Evolutionary conservation across 768 basidiomycete species (phyloP).

Genomic region (Lyophyllum semitale): DNA sequence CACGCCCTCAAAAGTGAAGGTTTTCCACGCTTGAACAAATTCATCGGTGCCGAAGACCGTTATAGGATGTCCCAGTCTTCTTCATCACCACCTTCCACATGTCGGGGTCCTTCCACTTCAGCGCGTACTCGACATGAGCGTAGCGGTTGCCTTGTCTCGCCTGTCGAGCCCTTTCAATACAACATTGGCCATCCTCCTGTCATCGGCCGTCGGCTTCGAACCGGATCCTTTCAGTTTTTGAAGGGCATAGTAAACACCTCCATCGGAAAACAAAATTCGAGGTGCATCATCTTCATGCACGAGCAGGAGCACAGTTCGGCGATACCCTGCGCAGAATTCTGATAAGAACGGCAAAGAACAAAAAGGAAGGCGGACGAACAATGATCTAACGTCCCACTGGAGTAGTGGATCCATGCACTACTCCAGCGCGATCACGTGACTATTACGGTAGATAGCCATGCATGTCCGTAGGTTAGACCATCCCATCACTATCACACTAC

Average conservation of each 20-base stretch:
- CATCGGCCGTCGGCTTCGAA: background rate
- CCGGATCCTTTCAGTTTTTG: background rate
- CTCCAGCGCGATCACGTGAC: too few species aligned
- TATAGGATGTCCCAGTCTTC: slow-evolving; percentile 7
- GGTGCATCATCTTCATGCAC: slow-evolving; percentile 4
- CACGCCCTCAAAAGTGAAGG: slow-evolving; percentile 25
- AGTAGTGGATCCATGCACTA: too few species aligned
- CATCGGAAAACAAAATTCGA: background rate
- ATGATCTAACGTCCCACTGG: slow-evolving; percentile 23
- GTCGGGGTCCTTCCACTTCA: slow-evolving; percentile 28
- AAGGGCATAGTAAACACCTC: background rate
- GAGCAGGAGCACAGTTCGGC: slow-evolving; percentile 9
- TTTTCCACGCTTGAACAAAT: slow-evolving; percentile 21
- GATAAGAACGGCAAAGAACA: background rate
- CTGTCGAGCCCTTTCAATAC: background rate
- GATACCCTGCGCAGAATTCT: slow-evolving; percentile 2
- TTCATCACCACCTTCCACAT: slow-evolving; percentile 27
- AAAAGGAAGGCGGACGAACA: slow-evolving; percentile 20
- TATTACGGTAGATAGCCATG: too few species aligned
- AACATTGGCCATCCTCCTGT: background rate
- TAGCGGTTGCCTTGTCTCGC: slow-evolving; percentile 12
- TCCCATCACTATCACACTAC: too few species aligned
- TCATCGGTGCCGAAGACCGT: slow-evolving; percentile 11
- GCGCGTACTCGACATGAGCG: slow-evolving; percentile 20
- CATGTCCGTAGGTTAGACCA: too few species aligned